Evolutionary conservation across 495 filamentous ascomycete species (phyloP).

Genomic region (Aspergillus avenaceus): DNA sequence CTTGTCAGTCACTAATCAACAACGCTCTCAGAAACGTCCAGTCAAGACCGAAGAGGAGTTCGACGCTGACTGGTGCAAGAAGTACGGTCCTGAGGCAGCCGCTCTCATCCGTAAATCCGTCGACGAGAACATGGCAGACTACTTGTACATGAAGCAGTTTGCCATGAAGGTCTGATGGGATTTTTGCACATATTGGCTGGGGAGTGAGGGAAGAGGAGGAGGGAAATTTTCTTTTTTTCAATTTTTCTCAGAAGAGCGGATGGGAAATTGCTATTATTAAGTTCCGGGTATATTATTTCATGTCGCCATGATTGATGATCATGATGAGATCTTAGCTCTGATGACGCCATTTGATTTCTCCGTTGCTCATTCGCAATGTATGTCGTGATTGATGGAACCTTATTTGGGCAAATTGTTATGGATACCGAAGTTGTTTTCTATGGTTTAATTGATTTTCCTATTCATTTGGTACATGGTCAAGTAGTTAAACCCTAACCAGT

Average conservation of each 20-base stretch:
- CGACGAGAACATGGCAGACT: slow-evolving; percentile 75
- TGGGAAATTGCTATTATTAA: too few species aligned
- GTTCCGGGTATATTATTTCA: background rate
- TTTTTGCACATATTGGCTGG: background rate
- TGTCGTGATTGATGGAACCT: too few species aligned
- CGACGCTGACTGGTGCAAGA: slow-evolving; percentile 73
- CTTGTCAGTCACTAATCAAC: background rate
- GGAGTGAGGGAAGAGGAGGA: slow-evolving; percentile 4
- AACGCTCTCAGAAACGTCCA: slow-evolving; percentile 30
- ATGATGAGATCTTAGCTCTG: slow-evolving; percentile 24
- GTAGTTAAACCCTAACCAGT: too few species aligned
- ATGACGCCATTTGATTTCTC: slow-evolving; percentile 29
- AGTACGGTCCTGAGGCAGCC: slow-evolving; percentile 74
- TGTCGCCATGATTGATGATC: slow-evolving; percentile 2
- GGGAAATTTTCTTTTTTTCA: background rate
- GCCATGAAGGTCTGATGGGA: slow-evolving; percentile 65
- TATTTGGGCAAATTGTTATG: too few species aligned
- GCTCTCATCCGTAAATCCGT: slow-evolving; percentile 73
- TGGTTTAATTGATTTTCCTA: background rate
- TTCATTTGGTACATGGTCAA: too few species aligned
- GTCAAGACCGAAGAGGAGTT: slow-evolving; percentile 64
- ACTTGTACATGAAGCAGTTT: slow-evolving; percentile 89
- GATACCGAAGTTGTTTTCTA: background rate
- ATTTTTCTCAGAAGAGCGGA: too few species aligned
- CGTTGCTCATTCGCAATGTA: background rate